phyloP scores from a whole-genome alignment of 345 rosid genomes.

The Camelina hispida region DNA sequence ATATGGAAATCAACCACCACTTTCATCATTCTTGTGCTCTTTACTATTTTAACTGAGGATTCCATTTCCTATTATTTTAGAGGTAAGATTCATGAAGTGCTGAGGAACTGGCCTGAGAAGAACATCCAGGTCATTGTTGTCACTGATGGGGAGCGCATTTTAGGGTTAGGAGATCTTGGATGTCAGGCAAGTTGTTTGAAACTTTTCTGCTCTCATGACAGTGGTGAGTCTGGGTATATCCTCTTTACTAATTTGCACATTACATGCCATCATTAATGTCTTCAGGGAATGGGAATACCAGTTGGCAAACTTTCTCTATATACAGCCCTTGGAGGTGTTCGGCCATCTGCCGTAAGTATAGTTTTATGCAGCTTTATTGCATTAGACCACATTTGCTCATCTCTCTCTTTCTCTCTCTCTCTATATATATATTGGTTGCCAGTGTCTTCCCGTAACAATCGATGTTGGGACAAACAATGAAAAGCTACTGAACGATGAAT shows the following conservation, averaged over 20 bases:
- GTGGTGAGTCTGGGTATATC: conserved; percentile 2
- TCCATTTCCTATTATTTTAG: conserved; percentile 44
- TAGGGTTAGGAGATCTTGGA: conserved; percentile 98
- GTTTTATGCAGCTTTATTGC: conserved; percentile 19
- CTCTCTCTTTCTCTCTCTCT: conserved; percentile 13
- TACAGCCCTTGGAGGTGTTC: conserved; percentile 96
- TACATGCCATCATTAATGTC: conserved; percentile 11
- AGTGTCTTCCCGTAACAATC: conserved; percentile 97
- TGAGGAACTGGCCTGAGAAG: conserved; percentile 96
- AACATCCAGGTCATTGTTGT: conserved; percentile 96
- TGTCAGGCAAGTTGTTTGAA: conserved; percentile 68
- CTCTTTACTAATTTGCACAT: conserved; percentile 17
- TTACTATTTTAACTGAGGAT: not conserved
- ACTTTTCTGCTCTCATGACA: conserved; percentile 7
- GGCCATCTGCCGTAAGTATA: conserved; percentile 89
- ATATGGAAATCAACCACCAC: not conserved
- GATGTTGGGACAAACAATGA: conserved; percentile 99
- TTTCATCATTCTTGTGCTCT: conserved; percentile 25
- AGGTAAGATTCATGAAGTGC: conserved; percentile 86
- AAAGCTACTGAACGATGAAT: conserved; percentile 84
- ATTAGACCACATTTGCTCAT: conserved; percentile 15
- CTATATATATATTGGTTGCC: conserved; percentile 30
- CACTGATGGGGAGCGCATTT: conserved; percentile 94
- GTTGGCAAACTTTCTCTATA: conserved; percentile 94
- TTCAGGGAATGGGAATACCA: conserved; percentile 97